Base-by-base conservation (phyloP, 2,329 filamentous ascomycete species). In the Botrytis tulipae region DNA sequence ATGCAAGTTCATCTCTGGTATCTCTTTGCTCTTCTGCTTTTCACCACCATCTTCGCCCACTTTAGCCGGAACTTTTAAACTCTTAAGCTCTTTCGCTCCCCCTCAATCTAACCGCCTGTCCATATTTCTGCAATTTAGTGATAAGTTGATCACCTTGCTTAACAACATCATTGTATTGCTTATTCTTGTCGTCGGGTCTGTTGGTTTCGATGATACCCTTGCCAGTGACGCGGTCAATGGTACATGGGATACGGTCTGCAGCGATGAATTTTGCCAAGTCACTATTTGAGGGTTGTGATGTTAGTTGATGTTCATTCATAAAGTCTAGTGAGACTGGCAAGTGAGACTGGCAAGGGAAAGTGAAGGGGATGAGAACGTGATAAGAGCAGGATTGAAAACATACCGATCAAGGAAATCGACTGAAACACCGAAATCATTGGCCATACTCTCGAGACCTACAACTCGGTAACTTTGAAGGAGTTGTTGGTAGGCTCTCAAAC, bases 91-190 rank as follows among this genome's bases (percentile, higher is more conserved):
- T 90, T 87, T 99, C 96, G 82, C 95, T 98, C 59, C 96, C 96
- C 80, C 96, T 90, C 84, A 99, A 87, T 81, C 96, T 90, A 77
- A 99, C 96, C 3, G 96, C 93, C 84, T 99, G 96, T 62, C 96
- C 96, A 83, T 99, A 99, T 87, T 99, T 99, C 85, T 99, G 96
- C 78, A 99, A 87, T 88, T 99, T 99, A 74, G 96, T 99, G 82
- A 99, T 98, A 76, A 99, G 88, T 84, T 97, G 93, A 83, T 99
- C 96, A 46, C 96, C 96, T 82, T 98, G 96, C 85, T 96, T 96
- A 75, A 99, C 94, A 54, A 98, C 94, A 80, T 99, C 96, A 79
- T 95, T 93, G 84, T 99, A 99, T 85, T 99, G 96, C 88, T 97
- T 98, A 88, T 98, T 98, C 91, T 99, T 99, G 86, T 97, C 95